Conservation (phyloP, 345 rosid species). For the Heritiera fomes region DNA sequence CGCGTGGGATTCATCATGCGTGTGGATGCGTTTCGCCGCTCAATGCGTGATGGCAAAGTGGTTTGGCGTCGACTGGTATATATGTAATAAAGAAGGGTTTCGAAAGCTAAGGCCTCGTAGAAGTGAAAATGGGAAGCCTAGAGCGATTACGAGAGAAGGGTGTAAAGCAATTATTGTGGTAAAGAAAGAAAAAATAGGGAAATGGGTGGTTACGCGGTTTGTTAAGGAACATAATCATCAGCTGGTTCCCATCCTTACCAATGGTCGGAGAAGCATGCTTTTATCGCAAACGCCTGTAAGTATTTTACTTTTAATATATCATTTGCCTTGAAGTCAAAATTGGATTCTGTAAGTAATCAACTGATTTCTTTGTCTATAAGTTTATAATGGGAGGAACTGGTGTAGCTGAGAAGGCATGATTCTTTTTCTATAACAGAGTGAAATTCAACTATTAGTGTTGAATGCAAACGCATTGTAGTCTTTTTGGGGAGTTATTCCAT, state of each 20-base stretch:
- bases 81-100: constrained; percentile 52
- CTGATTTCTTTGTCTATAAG: not conserved
- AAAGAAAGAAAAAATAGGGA: constrained; percentile 44
- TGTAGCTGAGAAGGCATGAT: not conserved
- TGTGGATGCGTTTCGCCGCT: constrained; percentile 50
- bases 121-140: constrained; percentile 48
- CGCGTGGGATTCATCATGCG: constrained; percentile 48
- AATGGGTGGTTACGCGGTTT: constrained; percentile 49
- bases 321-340: not conserved
- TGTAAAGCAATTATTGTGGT: constrained; percentile 54
- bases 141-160: constrained; percentile 56
- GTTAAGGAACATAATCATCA: constrained; percentile 47
- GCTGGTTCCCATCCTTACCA: constrained; percentile 33
- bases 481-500: not conserved
- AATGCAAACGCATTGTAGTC: not conserved
- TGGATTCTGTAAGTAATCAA: not conserved
- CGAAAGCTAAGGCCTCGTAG: constrained; percentile 42
- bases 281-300: constrained; percentile 49
- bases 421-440: not conserved
- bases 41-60: constrained; percentile 53
- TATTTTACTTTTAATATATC: not conserved
- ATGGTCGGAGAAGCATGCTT: constrained; percentile 38
- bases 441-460: not conserved
- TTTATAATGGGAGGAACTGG: not conserved
- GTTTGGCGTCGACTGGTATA: constrained; percentile 54